Evolutionary conservation across 768 basidiomycete species (phyloP).

Genomic region (Gloeopeniophorella convolvens): DNA sequence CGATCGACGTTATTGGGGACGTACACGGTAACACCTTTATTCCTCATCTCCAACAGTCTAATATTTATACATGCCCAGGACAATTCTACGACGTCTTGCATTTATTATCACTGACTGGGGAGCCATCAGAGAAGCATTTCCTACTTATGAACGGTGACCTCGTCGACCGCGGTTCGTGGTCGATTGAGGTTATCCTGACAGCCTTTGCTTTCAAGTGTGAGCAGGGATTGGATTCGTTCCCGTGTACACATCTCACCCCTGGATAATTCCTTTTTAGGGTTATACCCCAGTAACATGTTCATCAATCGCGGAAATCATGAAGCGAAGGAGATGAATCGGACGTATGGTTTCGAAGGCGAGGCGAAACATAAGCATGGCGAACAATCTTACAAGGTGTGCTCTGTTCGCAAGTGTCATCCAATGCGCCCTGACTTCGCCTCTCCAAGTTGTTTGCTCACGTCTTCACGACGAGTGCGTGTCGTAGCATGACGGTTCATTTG

Average conservation of each 20-base stretch:
- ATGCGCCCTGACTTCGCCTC: neutral
- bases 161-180: conserved; percentile 96
- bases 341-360: conserved; percentile 94
- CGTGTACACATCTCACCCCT: conserved; percentile 8
- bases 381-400: conserved; percentile 77
- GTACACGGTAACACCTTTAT: conserved; percentile 61
- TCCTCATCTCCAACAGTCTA: conserved; percentile 1
- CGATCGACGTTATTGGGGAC: conserved; percentile 93
- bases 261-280: conserved; percentile 47
- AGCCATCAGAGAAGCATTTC: conserved; percentile 79
- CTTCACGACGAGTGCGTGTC: conserved; percentile 67
- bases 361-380: conserved; percentile 96
- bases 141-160: conserved; percentile 93
- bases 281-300: conserved; percentile 84
- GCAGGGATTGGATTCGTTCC: conserved; percentile 23
- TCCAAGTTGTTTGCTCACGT: conserved; percentile 85
- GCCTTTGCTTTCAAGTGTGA: conserved; percentile 94
- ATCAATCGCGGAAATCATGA: conserved; percentile 98
- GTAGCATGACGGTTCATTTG: neutral
- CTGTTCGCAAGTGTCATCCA: neutral
- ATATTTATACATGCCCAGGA: conserved; percentile 38
- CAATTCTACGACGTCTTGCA: conserved; percentile 95
- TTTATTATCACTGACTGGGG: conserved; percentile 77
- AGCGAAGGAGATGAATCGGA: conserved; percentile 93
- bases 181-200: conserved; percentile 85